Evolutionary conservation across 345 rosid genomes (phyloP).

Genomic region (Anastatica hierochuntica): DNA sequence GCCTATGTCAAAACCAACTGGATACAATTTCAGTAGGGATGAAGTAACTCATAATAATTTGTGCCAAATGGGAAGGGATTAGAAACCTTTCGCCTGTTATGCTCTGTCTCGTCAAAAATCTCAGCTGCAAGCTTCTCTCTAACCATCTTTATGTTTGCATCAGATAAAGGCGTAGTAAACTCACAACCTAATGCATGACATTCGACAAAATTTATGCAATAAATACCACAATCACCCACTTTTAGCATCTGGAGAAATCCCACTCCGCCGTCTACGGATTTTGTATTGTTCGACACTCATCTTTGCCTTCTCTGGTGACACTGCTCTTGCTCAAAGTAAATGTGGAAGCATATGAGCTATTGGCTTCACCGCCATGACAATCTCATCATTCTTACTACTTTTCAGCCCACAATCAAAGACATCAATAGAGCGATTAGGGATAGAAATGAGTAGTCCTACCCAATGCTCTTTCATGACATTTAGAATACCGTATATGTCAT

Average conservation of each 20-base stretch:
- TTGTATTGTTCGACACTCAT: neutral
- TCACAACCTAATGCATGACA: no score
- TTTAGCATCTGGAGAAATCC: neutral
- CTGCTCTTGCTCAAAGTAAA: neutral
- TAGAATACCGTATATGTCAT: neutral
- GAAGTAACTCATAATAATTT: no score
- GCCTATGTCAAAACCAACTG: no score
- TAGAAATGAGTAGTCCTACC: neutral
- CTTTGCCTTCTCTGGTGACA: neutral
- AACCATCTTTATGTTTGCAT: no score
- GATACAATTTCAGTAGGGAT: no score
- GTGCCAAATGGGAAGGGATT: no score
- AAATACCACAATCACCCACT: neutral
- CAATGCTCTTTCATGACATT: neutral
- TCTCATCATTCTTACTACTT: neutral
- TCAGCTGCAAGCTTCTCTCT: no score
- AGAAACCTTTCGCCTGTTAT: no score
- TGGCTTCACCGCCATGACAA: neutral
- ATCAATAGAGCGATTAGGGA: neutral
- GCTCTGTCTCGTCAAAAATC: no score
- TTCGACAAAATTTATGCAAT: no score
- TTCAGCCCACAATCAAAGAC: neutral
- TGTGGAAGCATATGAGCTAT: conserved; percentile 2
- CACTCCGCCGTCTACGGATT: neutral
- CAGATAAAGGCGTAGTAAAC: no score